Base-by-base conservation (phyloP, 805 yeast species). In the Pichia rugopelliculosa region DNA sequence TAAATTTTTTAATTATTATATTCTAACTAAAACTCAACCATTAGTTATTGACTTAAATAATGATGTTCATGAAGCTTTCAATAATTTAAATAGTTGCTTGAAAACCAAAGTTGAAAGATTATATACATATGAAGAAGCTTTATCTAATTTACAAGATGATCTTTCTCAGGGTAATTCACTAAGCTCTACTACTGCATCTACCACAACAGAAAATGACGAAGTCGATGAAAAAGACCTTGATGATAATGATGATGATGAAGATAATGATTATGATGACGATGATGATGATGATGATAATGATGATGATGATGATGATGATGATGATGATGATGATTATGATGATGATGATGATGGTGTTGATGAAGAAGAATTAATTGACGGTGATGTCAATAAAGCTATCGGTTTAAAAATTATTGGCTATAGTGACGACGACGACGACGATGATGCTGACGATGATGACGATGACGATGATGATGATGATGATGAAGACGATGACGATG, bases 1-100 rank as follows among this genome's bases (percentile, higher is more conserved):
- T 48, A 71, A 71, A 24, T 82, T 79, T 53, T 80, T 87, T 51
- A 93, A 88, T 56, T 88, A 79, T 60, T 88, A 86, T 58, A 61
- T 77, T 5, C 75, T 72, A 60, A 74, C 82, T 27, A 88, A 88
- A 56, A 62, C 62, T 3, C 71, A 65, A 41, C 85, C 87, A 1
- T 46, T 85, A 15, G 88, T 95, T 0, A 36, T 54, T 39, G 60
- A 56, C 41, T 64, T 77, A 3, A 75, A 75, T 39, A 80, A 80
- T 53, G 71, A 70, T 42, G 54, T 86, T n/a, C 58, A 64, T 21
- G 75, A 70, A 27, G 65, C 74, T 34, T n/a, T 41, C 20, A 36
- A 10, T 0, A 25, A 38, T 20, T 26, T 53, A 10, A 45, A 46
- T 23, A 20, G 21, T 6, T 37, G 60, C 21, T 45, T 51, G 0